These are phyloP conservation scores for Stephania yunnanensis DNA, from an alignment of 164 flowering plant species.

Conservation along the genomic window DNA sequence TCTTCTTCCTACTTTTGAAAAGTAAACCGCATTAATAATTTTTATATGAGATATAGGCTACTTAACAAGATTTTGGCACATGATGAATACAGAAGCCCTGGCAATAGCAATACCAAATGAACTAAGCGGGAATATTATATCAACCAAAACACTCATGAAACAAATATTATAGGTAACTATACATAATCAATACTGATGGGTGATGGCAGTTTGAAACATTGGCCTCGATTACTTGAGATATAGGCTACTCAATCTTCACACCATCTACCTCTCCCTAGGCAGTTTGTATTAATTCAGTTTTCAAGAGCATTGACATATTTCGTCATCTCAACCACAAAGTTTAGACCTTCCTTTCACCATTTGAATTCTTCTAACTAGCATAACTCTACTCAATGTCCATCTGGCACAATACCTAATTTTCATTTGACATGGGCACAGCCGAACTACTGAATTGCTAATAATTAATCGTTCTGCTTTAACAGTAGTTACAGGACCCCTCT, in stretches of 20 bases:
- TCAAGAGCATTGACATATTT: neutral
- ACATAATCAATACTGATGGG: neutral
- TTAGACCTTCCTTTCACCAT: neutral
- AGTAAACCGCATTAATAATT: neutral
- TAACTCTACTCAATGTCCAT: neutral
- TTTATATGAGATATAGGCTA: neutral
- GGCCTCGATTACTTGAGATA: neutral
- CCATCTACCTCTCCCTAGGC: neutral
- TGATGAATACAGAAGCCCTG: neutral
- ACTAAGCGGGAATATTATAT: neutral
- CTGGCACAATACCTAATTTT: neutral
- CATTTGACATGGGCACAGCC: neutral
- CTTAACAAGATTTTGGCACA: neutral
- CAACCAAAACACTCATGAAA: neutral
- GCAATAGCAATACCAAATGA: neutral
- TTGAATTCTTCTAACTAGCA: neutral
- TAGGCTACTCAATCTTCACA: neutral
- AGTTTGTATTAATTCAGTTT: neutral
- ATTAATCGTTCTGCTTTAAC: no score
- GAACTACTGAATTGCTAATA: no score
- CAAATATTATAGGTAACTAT: neutral
- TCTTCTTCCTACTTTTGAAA: neutral
- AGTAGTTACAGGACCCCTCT: no score
- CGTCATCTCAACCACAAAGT: neutral
- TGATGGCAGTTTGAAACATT: neutral